Evolutionary conservation across 23 red algal species (phyloP), one percentile per base, ranked within the genome.

Genomic region (Cyanidioschyzon merolae): DNA sequence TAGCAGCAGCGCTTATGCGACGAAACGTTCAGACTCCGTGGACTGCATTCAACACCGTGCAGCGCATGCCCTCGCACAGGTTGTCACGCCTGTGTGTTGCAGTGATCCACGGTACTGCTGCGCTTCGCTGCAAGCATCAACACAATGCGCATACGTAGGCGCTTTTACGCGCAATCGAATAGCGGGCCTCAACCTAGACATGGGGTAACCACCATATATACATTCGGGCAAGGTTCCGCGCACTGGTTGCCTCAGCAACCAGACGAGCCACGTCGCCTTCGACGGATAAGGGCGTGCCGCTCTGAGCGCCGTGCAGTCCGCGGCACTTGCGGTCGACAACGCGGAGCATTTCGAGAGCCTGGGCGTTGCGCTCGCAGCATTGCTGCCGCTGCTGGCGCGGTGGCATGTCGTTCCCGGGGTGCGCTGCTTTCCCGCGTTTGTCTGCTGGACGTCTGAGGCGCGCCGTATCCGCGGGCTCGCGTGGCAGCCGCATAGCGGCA

Each of bases 161-260:
- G n/a, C n/a, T n/a, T n/a, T n/a, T n/a, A n/a, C n/a, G n/a, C n/a
- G n/a, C n/a, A n/a, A n/a, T n/a, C n/a, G n/a, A n/a, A n/a, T n/a
- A n/a, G n/a, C n/a, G n/a, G n/a, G n/a, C n/a, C n/a, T n/a, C n/a
- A n/a, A n/a, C 29, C 68, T 83, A 96, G 29, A 96, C 77, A 68
- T 80, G 90, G 39, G 83, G 75, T 68, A 87, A 83, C 94, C 94
- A 98, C 89, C 94, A 91, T 45, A 92, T 83, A 79, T 98, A 98
- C 94, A 98, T 98, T 41, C 63, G 39, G 30, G 85, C 68, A 37
- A 98, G 83, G 58, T 91, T 89, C 3, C 85, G 83, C 80, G 58
- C 71, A 74, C 58, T 74, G 18, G 68, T 89, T 12, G 94, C 94
- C 25, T 98, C 88, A 1, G 58, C 51, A 38, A 98, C 85, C 31